Percentiles rank a stretch among this genome's conserved stretches.
Evolutionary conservation across 2,329 filamentous ascomycete genomes (phyloP).

Genomic region (Bipolaris bicolor): DNA sequence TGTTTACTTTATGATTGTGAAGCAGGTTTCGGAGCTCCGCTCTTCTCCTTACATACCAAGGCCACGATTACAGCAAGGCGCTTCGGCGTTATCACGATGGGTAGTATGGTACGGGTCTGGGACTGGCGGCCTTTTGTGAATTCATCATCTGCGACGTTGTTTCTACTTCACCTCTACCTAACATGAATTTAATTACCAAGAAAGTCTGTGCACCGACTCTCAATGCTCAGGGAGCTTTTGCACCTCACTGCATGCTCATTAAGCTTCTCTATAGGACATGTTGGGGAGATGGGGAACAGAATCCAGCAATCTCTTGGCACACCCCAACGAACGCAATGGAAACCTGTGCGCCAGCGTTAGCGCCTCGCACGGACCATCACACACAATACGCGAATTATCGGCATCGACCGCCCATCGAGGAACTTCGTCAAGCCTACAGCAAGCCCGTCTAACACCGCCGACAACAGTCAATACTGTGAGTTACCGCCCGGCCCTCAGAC

Average conservation of each 20-base stretch:
- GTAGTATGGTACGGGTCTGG: neutral
- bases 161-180: neutral
- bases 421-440: slow-evolving; percentile 16
- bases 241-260: neutral
- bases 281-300: neutral
- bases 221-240: neutral
- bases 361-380: slow-evolving; percentile 11
- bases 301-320: slow-evolving; percentile 13
- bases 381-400: slow-evolving; percentile 20
- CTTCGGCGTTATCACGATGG: slow-evolving; percentile 14
- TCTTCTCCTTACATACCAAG: slow-evolving; percentile 2
- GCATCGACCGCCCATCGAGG: slow-evolving; percentile 4
- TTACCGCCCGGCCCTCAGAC: neutral
- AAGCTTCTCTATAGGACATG: slow-evolving; percentile 4
- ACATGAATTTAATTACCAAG: neutral
- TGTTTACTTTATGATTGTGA: neutral
- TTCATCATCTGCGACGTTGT: neutral
- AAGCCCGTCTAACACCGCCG: slow-evolving; percentile 15
- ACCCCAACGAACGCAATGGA: slow-evolving; percentile 4
- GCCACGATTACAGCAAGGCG: slow-evolving; percentile 17
- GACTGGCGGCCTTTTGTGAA: neutral
- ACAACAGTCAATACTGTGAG: slow-evolving; percentile 18
- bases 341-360: slow-evolving; percentile 8
- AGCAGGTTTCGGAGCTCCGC: slow-evolving; percentile 1
- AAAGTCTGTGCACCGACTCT: neutral